phyloP scores from a whole-genome alignment of 2,329 filamentous ascomycete species.

The Fusarium continuum region DNA sequence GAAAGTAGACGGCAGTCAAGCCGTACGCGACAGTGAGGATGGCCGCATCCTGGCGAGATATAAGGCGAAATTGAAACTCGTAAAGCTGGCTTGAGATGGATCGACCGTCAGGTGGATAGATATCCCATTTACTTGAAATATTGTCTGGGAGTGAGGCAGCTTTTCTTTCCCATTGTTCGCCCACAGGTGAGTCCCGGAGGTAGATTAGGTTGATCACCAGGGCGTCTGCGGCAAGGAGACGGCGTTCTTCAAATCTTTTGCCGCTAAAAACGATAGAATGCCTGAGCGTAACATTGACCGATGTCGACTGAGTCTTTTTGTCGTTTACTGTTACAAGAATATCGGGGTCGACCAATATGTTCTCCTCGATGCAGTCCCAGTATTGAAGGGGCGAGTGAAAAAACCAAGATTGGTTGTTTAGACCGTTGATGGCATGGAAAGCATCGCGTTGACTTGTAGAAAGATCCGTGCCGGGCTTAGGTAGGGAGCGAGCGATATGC shows the following conservation, averaged over 20 bases:
- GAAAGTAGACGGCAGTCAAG: slow-evolving; percentile 70
- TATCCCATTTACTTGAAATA: slow-evolving; percentile 65
- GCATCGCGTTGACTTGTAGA: slow-evolving; percentile 60
- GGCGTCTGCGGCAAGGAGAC: slow-evolving; percentile 76
- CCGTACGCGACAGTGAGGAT: slow-evolving; percentile 72
- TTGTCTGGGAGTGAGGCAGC: slow-evolving; percentile 62
- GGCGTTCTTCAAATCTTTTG: slow-evolving; percentile 76
- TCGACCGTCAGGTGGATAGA: slow-evolving; percentile 69
- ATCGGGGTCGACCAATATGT: slow-evolving; percentile 68
- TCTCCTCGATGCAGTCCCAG: slow-evolving; percentile 73
- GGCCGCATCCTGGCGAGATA: slow-evolving; percentile 72
- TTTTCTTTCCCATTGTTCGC: slow-evolving; percentile 70
- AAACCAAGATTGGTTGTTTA: slow-evolving; percentile 74
- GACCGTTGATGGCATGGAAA: slow-evolving; percentile 67
- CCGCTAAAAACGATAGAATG: slow-evolving; percentile 85
- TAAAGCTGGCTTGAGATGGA: slow-evolving; percentile 70
- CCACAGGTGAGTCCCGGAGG: slow-evolving; percentile 70
- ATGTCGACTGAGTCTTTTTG: slow-evolving; percentile 68
- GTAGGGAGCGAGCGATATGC: slow-evolving; percentile 42
- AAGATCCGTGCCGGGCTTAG: slow-evolving; percentile 50
- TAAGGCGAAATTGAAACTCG: slow-evolving; percentile 80
- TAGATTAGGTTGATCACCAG: slow-evolving; percentile 82
- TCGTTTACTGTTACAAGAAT: slow-evolving; percentile 76
- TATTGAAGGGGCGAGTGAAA: slow-evolving; percentile 86
- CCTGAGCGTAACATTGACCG: slow-evolving; percentile 76